Percentiles rank a stretch among this genome's conserved stretches.
phyloP scores from a whole-genome alignment of 2,329 filamentous ascomycete species.

The Rhytidhysteron rufulum region DNA sequence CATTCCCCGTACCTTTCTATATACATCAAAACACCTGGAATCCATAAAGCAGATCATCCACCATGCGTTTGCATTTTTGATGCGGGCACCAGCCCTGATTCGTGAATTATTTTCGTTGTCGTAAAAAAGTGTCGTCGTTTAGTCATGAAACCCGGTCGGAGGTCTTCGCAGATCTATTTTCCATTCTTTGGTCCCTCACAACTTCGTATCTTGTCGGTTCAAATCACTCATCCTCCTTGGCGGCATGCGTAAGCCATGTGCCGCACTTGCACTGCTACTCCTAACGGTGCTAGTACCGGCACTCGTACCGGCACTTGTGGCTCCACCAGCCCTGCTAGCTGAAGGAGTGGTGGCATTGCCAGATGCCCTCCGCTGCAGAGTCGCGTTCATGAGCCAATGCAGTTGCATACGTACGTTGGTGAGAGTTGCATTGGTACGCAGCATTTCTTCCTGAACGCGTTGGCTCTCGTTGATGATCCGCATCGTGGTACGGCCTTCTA shows the following conservation, averaged over 20 bases:
- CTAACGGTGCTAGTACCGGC: slow-evolving; percentile 16
- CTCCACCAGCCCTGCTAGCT: slow-evolving; percentile 17
- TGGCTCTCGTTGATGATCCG: slow-evolving; percentile 61
- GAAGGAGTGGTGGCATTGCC: slow-evolving; percentile 22
- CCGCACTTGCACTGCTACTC: slow-evolving; percentile 13
- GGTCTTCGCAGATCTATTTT: background rate
- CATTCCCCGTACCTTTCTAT: too few species aligned
- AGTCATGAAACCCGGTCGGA: background rate
- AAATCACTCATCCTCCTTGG: slow-evolving; percentile 32
- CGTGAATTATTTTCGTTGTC: too few species aligned
- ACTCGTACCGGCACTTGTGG: slow-evolving; percentile 15
- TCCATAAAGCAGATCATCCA: too few species aligned
- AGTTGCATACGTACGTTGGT: slow-evolving; percentile 58
- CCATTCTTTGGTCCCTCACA: slow-evolving; percentile 17
- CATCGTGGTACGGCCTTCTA: slow-evolving; percentile 60
- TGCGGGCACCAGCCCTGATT: too few species aligned
- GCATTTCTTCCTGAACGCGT: slow-evolving; percentile 59
- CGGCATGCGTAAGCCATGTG: slow-evolving; percentile 22
- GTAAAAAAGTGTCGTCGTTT: background rate
- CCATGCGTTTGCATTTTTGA: too few species aligned
- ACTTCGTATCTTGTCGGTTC: slow-evolving; percentile 34
- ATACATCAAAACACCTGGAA: too few species aligned
- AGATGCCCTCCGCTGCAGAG: slow-evolving; percentile 43
- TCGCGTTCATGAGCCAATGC: slow-evolving; percentile 59
- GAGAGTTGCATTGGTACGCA: slow-evolving; percentile 58